These are phyloP conservation scores for Trichosporon coremiiforme DNA, from an alignment of 1,284 basidiomycete species.

Conservation along the genomic window DNA sequence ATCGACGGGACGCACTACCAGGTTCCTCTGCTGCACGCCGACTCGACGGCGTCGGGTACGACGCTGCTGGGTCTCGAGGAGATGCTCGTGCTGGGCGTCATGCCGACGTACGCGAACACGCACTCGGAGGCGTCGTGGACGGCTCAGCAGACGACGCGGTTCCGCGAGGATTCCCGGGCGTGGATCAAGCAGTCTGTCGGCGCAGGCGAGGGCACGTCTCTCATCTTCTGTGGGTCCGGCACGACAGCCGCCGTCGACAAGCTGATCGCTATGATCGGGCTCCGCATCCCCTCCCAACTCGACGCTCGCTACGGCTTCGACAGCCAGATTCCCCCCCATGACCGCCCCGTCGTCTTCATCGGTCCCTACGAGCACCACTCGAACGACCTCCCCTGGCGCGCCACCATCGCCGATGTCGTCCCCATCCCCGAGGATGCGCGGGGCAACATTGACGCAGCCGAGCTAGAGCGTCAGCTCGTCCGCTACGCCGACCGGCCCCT, in stretches of 20 bases:
- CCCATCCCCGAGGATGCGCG: conserved; percentile 9
- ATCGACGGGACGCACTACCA: conserved; percentile 2
- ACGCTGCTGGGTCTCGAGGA: conserved; percentile 22
- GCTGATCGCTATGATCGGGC: conserved; percentile 8
- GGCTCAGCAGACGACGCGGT: conserved; percentile 22
- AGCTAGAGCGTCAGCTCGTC: background rate
- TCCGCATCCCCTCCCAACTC: conserved; percentile 11
- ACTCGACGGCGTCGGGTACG: conserved; percentile 23
- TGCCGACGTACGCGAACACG: conserved; percentile 29
- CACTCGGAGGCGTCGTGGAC: conserved; percentile 25
- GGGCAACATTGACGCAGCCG: conserved; percentile 6
- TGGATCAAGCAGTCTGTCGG: conserved; percentile 18
- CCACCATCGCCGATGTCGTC: conserved; percentile 23
- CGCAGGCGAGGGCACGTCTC: background rate
- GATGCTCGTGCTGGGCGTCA: conserved; percentile 21
- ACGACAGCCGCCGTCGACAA: conserved; percentile 24
- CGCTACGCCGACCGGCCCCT: conserved; percentile 6
- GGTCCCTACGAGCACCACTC: conserved; percentile 32
- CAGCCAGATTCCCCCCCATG: background rate
- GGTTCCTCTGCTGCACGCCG: conserved; percentile 22
- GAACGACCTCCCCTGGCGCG: conserved; percentile 27
- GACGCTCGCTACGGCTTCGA: background rate
- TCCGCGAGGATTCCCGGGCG: conserved; percentile 22
- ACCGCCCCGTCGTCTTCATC: conserved; percentile 27
- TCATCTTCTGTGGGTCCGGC: conserved; percentile 26